phyloP scores from a whole-genome alignment of 2,329 filamentous ascomycete genomes.

The Colletotrichum shisoi region DNA sequence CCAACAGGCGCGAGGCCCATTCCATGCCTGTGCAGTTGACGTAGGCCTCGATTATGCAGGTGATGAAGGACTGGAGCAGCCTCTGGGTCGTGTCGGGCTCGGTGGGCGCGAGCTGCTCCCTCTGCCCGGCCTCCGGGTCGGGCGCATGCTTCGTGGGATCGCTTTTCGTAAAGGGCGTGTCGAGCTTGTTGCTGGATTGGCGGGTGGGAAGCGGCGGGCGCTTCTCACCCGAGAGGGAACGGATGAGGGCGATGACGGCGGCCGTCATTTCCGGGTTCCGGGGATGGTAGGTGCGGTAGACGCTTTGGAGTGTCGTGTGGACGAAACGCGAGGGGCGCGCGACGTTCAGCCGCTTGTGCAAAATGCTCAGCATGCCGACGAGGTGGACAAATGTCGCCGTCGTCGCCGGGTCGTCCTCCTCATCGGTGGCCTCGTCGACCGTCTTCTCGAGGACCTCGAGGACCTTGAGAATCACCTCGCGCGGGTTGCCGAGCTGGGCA shows the following conservation, averaged over 20 bases:
- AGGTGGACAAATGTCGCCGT: slow-evolving; percentile 70
- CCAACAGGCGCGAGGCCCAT: slow-evolving; percentile 71
- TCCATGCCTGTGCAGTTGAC: slow-evolving; percentile 67
- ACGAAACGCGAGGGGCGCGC: slow-evolving; percentile 81
- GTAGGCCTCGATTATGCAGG: slow-evolving; percentile 77
- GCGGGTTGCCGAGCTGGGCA: slow-evolving; percentile 78
- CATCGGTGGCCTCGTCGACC: slow-evolving; percentile 53
- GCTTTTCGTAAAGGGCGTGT: slow-evolving; percentile 63
- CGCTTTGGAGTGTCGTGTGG: slow-evolving; percentile 76
- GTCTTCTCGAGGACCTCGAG: slow-evolving; percentile 73
- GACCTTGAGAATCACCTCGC: slow-evolving; percentile 82
- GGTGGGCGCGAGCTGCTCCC: slow-evolving; percentile 60
- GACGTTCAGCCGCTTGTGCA: slow-evolving; percentile 78
- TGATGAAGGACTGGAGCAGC: slow-evolving; percentile 79
- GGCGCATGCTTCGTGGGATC: slow-evolving; percentile 64
- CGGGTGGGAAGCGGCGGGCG: slow-evolving; percentile 68
- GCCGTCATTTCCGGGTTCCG: slow-evolving; percentile 73
- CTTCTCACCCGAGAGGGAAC: slow-evolving; percentile 71
- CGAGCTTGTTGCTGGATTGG: slow-evolving; percentile 65
- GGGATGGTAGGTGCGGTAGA: slow-evolving; percentile 70
- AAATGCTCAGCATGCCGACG: slow-evolving; percentile 73
- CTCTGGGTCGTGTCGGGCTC: slow-evolving; percentile 70
- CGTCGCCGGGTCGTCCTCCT: slow-evolving; percentile 50
- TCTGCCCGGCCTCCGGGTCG: slow-evolving; percentile 65
- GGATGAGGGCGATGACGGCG: slow-evolving; percentile 73